Conservation (phyloP, 2,329 filamentous ascomycete genomes). For the Hymenoscyphus infarciens region DNA sequence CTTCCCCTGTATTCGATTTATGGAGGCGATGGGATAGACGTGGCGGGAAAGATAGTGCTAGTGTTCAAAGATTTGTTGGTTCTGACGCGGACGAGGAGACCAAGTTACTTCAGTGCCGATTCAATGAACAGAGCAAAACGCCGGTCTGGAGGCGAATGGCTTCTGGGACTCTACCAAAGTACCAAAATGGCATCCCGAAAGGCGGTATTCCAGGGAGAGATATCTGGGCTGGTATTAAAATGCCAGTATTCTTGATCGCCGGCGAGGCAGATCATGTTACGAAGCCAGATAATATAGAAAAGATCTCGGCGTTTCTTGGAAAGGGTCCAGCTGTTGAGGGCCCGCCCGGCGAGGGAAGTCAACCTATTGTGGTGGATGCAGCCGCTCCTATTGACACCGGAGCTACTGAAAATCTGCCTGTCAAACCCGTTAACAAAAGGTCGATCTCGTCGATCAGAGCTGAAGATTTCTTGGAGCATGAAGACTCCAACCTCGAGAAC, state of each 20-base stretch:
- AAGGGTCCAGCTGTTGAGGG: slow-evolving; percentile 27
- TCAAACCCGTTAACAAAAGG: slow-evolving; percentile 31
- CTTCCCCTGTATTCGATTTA: slow-evolving; percentile 68
- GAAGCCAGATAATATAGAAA: slow-evolving; percentile 65
- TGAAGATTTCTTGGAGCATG: slow-evolving; percentile 38
- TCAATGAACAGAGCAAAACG: slow-evolving; percentile 80
- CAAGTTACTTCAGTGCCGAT: slow-evolving; percentile 64
- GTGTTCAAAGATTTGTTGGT: slow-evolving; percentile 75
- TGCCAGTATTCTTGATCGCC: slow-evolving; percentile 75
- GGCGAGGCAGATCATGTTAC: slow-evolving; percentile 76
- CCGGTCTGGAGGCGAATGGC: slow-evolving; percentile 81
- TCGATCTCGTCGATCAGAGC: slow-evolving; percentile 39
- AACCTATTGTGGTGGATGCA: slow-evolving; percentile 46
- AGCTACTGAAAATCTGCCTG: slow-evolving; percentile 10
- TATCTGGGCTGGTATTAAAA: slow-evolving; percentile 67
- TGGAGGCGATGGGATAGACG: slow-evolving; percentile 75
- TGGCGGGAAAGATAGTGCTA: slow-evolving; percentile 73
- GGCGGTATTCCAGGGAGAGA: slow-evolving; percentile 67
- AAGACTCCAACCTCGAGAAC: slow-evolving; percentile 33
- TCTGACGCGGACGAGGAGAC: slow-evolving; percentile 61
- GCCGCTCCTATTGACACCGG: slow-evolving; percentile 45
- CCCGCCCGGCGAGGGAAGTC: slow-evolving; percentile 31
- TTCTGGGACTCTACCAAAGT: slow-evolving; percentile 63
- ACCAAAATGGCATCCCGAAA: slow-evolving; percentile 47
- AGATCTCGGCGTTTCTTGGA: slow-evolving; percentile 51